These are phyloP conservation scores for Phaeosphaeria sp. DNA, from an alignment of 2,329 filamentous ascomycete genomes.

Conservation along the genomic window DNA sequence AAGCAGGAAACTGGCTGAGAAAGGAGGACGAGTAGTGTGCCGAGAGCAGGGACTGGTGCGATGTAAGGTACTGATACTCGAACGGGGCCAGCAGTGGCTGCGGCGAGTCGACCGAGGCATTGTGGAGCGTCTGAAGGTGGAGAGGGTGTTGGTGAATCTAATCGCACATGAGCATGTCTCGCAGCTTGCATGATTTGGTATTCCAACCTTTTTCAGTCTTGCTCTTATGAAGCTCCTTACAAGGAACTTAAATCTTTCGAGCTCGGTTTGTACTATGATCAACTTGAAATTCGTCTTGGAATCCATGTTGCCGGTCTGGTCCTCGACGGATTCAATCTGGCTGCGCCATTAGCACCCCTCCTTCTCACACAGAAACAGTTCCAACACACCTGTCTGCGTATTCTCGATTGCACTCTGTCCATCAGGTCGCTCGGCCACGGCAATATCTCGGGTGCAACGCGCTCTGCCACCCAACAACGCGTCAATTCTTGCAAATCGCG, in stretches of 20 bases:
- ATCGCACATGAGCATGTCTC: neutral
- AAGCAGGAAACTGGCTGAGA: constrained; percentile 78
- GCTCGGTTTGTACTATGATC: constrained; percentile 94
- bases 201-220: constrained; percentile 79
- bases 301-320: constrained; percentile 82
- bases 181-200: neutral
- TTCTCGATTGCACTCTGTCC: constrained; percentile 75
- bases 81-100: constrained; percentile 68
- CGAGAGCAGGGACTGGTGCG: constrained; percentile 84
- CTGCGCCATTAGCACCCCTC: constrained; percentile 26
- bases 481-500: constrained; percentile 88
- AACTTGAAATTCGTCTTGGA: constrained; percentile 90
- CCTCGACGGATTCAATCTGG: constrained; percentile 59
- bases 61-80: constrained; percentile 81
- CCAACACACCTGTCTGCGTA: constrained; percentile 45
- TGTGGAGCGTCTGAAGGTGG: constrained; percentile 68
- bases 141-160: constrained; percentile 80
- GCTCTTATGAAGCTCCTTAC: constrained; percentile 82
- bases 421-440: constrained; percentile 79
- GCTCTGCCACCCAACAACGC: constrained; percentile 90
- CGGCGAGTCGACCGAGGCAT: constrained; percentile 58
- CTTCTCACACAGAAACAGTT: neutral
- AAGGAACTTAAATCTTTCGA: constrained; percentile 92
- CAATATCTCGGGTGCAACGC: constrained; percentile 87
- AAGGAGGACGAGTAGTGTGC: constrained; percentile 88